These are phyloP conservation scores for Boletus pseudopeckii DNA, from an alignment of 768 basidiomycete species.

Conservation along the genomic window DNA sequence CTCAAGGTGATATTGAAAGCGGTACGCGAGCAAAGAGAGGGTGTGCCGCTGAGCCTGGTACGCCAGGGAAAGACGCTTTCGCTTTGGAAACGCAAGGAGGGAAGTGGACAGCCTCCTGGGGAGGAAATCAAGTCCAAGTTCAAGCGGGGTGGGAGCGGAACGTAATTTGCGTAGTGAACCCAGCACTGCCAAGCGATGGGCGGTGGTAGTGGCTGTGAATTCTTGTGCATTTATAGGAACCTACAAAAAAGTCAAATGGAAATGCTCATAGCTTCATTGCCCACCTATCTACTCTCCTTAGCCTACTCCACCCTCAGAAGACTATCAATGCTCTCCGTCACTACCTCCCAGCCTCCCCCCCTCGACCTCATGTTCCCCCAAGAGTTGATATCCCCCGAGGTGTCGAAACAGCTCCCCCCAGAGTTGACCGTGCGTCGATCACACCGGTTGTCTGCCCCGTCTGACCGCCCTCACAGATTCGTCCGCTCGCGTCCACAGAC, in stretches of 20 bases:
- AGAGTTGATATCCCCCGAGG: slow-evolving; percentile 63
- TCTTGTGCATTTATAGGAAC: not conserved
- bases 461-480: slow-evolving; percentile 54
- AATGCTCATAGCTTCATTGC: not conserved
- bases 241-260: not conserved
- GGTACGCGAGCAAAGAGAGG: slow-evolving; percentile 50
- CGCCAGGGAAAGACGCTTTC: slow-evolving; percentile 41
- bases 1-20: slow-evolving; percentile 41
- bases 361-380: slow-evolving; percentile 80
- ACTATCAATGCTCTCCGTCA: slow-evolving; percentile 8
- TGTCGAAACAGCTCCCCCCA: slow-evolving; percentile 54
- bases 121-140: slow-evolving; percentile 25
- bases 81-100: slow-evolving; percentile 45
- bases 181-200: not conserved
- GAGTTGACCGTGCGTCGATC: slow-evolving; percentile 32
- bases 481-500: slow-evolving; percentile 86
- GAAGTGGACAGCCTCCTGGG: slow-evolving; percentile 17
- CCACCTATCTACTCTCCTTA: slow-evolving; percentile 4
- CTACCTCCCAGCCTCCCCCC: slow-evolving; percentile 53
- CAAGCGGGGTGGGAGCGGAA: not conserved
- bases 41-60: slow-evolving; percentile 54
- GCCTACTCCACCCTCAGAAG: not conserved
- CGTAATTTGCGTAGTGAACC: not conserved
- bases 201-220: slow-evolving; percentile 18
- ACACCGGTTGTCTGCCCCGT: not conserved